phyloP scores from a whole-genome alignment of 371 early-diverging fungal species.

The Encephalitozoon cuniculi region DNA sequence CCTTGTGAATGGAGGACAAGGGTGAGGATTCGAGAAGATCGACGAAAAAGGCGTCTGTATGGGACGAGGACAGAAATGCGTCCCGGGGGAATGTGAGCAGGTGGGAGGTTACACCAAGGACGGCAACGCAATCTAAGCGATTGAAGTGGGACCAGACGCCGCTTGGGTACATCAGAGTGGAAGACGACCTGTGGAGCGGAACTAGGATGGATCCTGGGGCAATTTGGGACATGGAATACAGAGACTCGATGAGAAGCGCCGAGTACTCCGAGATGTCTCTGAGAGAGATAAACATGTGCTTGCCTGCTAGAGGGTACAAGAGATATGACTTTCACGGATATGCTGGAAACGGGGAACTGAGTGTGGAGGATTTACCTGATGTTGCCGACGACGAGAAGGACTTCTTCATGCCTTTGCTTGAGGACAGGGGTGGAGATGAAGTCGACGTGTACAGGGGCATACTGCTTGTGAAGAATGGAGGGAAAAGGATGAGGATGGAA shows the following conservation, averaged over 20 bases:
- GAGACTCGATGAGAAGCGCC: not conserved
- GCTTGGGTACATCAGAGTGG: not conserved
- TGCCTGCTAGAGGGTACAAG: not conserved
- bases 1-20: not conserved
- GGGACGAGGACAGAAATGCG: not conserved
- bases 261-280: not conserved
- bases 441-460: not conserved
- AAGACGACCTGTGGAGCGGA: not conserved
- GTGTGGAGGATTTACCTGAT: not conserved
- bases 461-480: not conserved
- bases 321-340: not conserved
- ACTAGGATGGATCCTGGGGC: not conserved
- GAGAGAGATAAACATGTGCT: conserved; percentile 3
- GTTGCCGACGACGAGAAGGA: not conserved
- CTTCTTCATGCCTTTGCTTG: not conserved
- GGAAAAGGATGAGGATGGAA: not conserved
- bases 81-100: not conserved
- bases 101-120: conserved; percentile 13
- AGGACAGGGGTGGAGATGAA: not conserved
- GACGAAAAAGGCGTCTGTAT: not conserved
- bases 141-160: conserved; percentile 29
- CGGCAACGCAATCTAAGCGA: conserved; percentile 9
- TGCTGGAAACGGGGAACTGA: not conserved
- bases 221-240: not conserved
- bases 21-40: not conserved